phyloP scores from a whole-genome alignment of 345 rosid species.

The Punica granatum region DNA sequence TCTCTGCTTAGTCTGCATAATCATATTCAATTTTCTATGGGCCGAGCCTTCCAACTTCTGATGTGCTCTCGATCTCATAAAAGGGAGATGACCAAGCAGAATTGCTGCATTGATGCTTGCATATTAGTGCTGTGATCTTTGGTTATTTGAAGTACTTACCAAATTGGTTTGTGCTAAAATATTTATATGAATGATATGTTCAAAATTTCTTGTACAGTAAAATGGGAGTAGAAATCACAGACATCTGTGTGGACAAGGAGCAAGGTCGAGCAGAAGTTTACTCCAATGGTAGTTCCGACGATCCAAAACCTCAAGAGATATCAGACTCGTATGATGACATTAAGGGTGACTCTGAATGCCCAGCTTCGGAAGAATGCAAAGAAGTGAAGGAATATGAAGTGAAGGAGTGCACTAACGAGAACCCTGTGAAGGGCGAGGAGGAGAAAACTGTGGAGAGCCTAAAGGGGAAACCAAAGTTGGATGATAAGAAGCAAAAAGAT shows the following conservation, averaged over 20 bases:
- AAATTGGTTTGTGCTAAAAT: not conserved
- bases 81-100: not conserved
- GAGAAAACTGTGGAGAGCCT: slow-evolving; percentile 29
- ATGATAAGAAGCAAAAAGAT: slow-evolving; percentile 19
- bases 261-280: slow-evolving; percentile 1
- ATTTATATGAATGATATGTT: not conserved
- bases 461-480: slow-evolving; percentile 26
- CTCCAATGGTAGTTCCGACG: slow-evolving; percentile 1
- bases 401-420: slow-evolving; percentile 39
- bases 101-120: not conserved
- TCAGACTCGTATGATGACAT: not conserved
- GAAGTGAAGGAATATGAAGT: slow-evolving; percentile 51
- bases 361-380: slow-evolving; percentile 20
- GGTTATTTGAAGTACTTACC: not conserved
- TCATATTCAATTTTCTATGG: not conserved
- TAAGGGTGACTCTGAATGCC: not conserved
- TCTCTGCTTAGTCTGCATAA: not conserved
- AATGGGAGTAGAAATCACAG: slow-evolving; percentile 7
- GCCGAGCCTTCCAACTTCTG: not conserved
- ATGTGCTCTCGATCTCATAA: not conserved
- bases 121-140: not conserved
- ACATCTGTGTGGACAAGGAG: slow-evolving; percentile 3
- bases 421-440: slow-evolving; percentile 36
- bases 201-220: not conserved
- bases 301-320: slow-evolving; percentile 1